phyloP scores from a whole-genome alignment of 2,329 filamentous ascomycete species.

The Tolypocladium endophyticum region DNA sequence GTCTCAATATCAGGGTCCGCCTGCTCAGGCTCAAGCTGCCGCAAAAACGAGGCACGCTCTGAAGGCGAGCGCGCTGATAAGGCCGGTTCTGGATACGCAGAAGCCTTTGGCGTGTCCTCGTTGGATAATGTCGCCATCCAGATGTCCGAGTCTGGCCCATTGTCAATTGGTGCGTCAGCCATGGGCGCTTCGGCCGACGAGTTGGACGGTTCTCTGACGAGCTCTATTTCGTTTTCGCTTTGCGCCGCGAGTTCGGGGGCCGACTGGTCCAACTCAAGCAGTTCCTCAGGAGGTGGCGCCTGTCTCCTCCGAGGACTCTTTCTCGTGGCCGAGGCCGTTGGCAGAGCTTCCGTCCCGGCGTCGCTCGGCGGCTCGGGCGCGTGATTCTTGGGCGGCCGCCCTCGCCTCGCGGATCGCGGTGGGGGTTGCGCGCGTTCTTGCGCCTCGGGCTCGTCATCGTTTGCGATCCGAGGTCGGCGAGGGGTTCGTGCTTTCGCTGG shows the following conservation, averaged over 20 bases:
- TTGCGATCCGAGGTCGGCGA: constrained; percentile 20
- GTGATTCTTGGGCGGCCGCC: constrained; percentile 17
- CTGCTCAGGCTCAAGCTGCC: constrained; percentile 1
- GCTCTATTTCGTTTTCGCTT: constrained; percentile 17
- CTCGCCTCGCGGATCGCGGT: constrained; percentile 18
- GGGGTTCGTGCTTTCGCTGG: constrained; percentile 25
- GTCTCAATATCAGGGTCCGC: constrained; percentile 5
- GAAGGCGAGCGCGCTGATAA: constrained; percentile 4
- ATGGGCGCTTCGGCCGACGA: constrained; percentile 2
- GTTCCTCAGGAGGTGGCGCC: constrained; percentile 14
- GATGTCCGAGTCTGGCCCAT: constrained; percentile 28
- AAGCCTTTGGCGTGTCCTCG: constrained; percentile 22
- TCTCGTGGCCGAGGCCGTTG: constrained; percentile 5
- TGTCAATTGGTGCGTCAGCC: constrained; percentile 3
- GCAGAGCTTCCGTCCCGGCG: constrained; percentile 8
- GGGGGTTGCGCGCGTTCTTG: constrained; percentile 17
- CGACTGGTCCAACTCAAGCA: constrained; percentile 11
- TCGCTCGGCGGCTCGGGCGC: constrained; percentile 15
- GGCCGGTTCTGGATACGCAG: constrained; percentile 5
- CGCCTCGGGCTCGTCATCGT: constrained; percentile 16
- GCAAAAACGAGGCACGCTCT: not conserved
- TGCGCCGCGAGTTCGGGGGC: constrained; percentile 6
- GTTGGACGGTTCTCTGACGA: constrained; percentile 9
- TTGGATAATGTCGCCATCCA: constrained; percentile 34
- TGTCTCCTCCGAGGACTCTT: constrained; percentile 10